Evolutionary conservation across 495 filamentous ascomycete genomes (phyloP).

Genomic region (Neurospora discreta): DNA sequence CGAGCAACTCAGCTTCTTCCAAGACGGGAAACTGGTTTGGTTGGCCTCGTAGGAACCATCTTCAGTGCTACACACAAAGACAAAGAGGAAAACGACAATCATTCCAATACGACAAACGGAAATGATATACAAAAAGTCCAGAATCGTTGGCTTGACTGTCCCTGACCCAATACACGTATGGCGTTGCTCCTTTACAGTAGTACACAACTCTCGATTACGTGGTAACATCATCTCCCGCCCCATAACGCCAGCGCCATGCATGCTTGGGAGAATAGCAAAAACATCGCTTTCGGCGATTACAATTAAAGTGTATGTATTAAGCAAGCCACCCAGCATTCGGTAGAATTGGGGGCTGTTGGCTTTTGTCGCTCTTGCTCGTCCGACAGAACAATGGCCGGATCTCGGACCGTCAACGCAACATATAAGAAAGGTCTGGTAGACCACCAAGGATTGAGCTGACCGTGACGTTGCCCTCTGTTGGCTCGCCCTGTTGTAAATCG

Average conservation of each 20-base stretch:
- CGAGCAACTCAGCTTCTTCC: neutral
- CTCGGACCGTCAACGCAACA: conserved; percentile 26
- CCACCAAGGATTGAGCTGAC: conserved; percentile 27
- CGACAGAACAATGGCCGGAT: neutral
- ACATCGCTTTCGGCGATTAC: neutral
- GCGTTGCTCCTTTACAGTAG: neutral
- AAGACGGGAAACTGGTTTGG: neutral
- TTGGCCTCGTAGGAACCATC: neutral
- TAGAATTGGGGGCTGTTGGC: neutral
- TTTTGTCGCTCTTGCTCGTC: neutral
- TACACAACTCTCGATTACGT: neutral
- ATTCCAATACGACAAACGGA: neutral
- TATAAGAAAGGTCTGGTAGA: conserved; percentile 44
- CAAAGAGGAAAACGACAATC: neutral
- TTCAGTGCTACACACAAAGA: neutral
- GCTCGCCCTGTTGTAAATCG: neutral
- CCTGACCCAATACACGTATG: neutral
- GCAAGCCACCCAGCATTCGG: neutral
- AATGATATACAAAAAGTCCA: neutral
- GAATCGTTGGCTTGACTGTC: neutral
- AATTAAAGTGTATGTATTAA: neutral
- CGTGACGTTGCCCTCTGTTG: conserved; percentile 20
- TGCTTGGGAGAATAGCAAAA: neutral
- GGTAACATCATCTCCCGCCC: neutral
- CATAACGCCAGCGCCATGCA: neutral